phyloP scores from a whole-genome alignment of 2,329 filamentous ascomycete species.

The Pestalotiopsis fici region DNA sequence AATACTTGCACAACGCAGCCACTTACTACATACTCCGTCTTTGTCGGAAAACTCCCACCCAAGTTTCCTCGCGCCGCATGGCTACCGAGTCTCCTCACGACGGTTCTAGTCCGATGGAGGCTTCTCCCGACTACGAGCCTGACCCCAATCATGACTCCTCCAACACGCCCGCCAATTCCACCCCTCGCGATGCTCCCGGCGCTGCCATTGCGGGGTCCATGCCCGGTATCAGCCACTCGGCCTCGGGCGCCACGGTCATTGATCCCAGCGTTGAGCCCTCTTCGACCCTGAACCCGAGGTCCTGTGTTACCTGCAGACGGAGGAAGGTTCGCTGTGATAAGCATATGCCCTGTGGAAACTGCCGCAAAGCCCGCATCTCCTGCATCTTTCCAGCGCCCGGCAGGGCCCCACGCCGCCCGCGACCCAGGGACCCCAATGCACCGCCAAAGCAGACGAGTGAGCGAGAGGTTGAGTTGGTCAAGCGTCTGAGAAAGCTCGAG shows the following conservation, averaged over 20 bases:
- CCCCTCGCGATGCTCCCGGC: background rate
- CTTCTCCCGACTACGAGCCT: background rate
- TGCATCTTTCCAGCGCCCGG: constrained; percentile 77
- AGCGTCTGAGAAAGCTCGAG: constrained; percentile 71
- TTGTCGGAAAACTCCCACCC: background rate
- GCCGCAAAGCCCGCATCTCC: constrained; percentile 67
- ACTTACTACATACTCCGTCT: background rate
- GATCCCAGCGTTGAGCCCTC: constrained; percentile 30
- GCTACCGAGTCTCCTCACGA: constrained; percentile 6
- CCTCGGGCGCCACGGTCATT: constrained; percentile 29
- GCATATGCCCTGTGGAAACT: constrained; percentile 75
- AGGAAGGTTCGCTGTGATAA: constrained; percentile 78
- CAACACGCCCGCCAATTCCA: constrained; percentile 5
- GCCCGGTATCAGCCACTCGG: constrained; percentile 14
- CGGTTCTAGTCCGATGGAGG: constrained; percentile 6
- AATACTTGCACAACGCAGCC: background rate
- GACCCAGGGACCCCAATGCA: constrained; percentile 66
- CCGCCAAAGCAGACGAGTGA: constrained; percentile 60
- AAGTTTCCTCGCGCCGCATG: background rate
- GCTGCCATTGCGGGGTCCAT: background rate
- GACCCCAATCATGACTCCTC: background rate
- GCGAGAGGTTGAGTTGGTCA: constrained; percentile 69
- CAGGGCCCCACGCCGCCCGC: constrained; percentile 67
- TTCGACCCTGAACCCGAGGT: constrained; percentile 32
- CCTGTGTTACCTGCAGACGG: constrained; percentile 52